A percentile compares a stretch with the other conserved stretches of the same genome.
phyloP scores from a whole-genome alignment of 768 basidiomycete genomes.

The Glaciozyma martinii region DNA sequence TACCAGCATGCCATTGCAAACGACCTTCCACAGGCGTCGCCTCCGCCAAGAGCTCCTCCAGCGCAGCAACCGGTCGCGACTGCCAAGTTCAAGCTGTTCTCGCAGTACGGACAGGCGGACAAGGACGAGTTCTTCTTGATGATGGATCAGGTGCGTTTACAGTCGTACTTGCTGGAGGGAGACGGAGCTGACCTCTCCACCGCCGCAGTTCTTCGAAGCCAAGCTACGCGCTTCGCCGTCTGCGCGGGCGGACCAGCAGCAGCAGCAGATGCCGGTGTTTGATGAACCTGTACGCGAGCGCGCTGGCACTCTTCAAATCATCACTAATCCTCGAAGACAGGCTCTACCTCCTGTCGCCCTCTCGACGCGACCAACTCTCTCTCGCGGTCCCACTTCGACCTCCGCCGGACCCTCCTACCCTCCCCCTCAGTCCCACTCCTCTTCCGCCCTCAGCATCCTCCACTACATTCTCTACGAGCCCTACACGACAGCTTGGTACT shows the following conservation, averaged over 20 bases:
- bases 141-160: slow-evolving; percentile 11
- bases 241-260: background rate
- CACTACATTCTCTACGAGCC: slow-evolving; percentile 11
- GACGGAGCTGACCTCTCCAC: background rate
- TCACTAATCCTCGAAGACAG: background rate
- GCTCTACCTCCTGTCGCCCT: background rate
- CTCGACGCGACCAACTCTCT: background rate
- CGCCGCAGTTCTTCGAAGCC: slow-evolving; percentile 5
- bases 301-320: background rate
- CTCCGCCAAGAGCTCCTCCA: too few species aligned
- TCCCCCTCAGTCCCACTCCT: slow-evolving; percentile 8
- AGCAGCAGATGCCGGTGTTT: background rate
- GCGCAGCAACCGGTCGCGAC: too few species aligned
- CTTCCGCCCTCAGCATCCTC: slow-evolving; percentile 20
- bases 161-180: background rate
- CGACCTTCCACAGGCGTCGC: too few species aligned
- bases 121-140: slow-evolving; percentile 15
- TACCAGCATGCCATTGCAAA: too few species aligned
- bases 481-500: slow-evolving; percentile 13
- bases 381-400: background rate
- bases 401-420: slow-evolving; percentile 12
- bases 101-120: slow-evolving; percentile 13
- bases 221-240: too few species aligned
- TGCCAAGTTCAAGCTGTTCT: slow-evolving; percentile 8
- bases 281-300: background rate